Conservation (phyloP, 1,284 basidiomycete species). For the Cryptococcus wingfieldii region DNA sequence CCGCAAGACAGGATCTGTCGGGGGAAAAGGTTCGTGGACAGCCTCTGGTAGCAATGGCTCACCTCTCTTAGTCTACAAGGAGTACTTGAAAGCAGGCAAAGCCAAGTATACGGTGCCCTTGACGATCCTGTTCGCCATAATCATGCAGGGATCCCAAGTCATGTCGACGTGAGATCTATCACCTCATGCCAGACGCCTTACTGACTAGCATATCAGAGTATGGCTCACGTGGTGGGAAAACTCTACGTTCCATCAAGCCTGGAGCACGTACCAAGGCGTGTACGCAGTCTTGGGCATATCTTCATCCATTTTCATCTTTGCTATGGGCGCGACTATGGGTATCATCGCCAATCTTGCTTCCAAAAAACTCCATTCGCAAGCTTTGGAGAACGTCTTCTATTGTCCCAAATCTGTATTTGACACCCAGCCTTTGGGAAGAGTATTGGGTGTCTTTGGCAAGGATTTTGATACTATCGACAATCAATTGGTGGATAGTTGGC, state of each 20-base stretch:
- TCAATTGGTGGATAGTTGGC: conserved; percentile 61
- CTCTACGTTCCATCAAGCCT: conserved; percentile 42
- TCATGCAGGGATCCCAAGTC: conserved; percentile 44
- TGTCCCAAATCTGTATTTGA: conserved; percentile 87
- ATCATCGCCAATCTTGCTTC: conserved; percentile 62
- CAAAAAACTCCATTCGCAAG: conserved; percentile 54
- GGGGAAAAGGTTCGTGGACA: conserved; percentile 52
- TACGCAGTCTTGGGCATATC: conserved; percentile 55
- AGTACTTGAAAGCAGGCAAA: conserved; percentile 53
- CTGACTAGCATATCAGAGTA: conserved; percentile 5
- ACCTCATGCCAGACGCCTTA: too few species aligned
- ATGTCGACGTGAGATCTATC: conserved; percentile 28
- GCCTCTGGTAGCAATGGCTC: conserved; percentile 25
- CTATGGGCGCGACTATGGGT: conserved; percentile 52
- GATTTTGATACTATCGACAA: conserved; percentile 84
- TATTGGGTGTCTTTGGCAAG: conserved; percentile 51
- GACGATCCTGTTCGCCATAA: conserved; percentile 42
- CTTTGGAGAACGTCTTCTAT: conserved; percentile 61
- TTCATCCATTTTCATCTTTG: conserved; percentile 53
- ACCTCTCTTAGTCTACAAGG: conserved; percentile 36
- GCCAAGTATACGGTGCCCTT: conserved; percentile 52
- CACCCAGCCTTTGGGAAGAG: conserved; percentile 82
- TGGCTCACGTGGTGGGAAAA: conserved; percentile 72
- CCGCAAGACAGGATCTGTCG: conserved; percentile 63
- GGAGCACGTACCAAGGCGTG: conserved; percentile 55